A percentile compares a stretch with the other conserved stretches of the same genome.
Conservation (phyloP, 106 monocot genomes). For the Acorus gramineus region DNA sequence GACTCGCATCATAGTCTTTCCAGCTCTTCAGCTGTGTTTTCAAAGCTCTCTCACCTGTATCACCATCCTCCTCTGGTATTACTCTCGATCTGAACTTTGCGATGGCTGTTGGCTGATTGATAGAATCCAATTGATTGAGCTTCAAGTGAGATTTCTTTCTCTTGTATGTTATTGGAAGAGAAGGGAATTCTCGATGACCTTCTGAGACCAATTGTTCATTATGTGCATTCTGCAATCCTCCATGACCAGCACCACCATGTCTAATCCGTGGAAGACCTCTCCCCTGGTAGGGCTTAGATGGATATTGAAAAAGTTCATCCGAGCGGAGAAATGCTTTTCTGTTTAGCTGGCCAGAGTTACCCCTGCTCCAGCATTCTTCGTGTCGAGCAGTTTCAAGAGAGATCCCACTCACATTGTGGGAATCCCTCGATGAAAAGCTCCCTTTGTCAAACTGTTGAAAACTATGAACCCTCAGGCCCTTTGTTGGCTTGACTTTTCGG, state of each 20-base stretch:
- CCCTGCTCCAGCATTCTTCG: slow-evolving; percentile 6
- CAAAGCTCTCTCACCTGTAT: too few species aligned
- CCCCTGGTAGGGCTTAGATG: slow-evolving; percentile 7
- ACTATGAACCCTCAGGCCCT: not conserved
- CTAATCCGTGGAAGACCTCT: not conserved
- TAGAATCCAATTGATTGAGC: slow-evolving; percentile 12
- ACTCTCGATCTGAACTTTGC: too few species aligned
- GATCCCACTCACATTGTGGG: slow-evolving; percentile 7
- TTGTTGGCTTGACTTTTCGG: slow-evolving; percentile 1
- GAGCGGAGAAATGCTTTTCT: slow-evolving; percentile 12
- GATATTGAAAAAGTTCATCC: not conserved
- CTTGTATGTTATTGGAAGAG: slow-evolving; percentile 43
- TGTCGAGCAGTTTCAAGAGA: slow-evolving; percentile 5
- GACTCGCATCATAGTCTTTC: too few species aligned
- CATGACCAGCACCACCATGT: not conserved
- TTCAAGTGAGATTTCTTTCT: slow-evolving; percentile 37
- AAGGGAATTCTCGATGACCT: slow-evolving; percentile 5
- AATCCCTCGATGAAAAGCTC: slow-evolving; percentile 2
- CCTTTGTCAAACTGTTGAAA: not conserved
- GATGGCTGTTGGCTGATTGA: not conserved
- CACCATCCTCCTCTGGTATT: too few species aligned
- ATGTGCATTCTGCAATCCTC: not conserved
- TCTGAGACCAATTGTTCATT: not conserved
- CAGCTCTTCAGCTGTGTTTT: too few species aligned
- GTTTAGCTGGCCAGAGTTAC: slow-evolving; percentile 3